Evolutionary conservation across 306 rosid genomes (phyloP).

Genomic region (Vigna angularis): DNA sequence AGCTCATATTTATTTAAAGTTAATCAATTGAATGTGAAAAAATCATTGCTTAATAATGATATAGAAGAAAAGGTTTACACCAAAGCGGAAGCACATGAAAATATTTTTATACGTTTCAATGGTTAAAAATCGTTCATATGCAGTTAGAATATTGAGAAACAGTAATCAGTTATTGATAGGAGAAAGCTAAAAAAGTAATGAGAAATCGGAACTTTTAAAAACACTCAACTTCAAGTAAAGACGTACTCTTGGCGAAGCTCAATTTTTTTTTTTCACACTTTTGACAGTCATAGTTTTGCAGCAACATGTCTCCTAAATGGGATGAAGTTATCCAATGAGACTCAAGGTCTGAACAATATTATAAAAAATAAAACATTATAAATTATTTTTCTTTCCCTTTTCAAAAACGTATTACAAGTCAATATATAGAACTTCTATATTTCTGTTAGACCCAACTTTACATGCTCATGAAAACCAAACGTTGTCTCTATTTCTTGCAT

Average conservation of each 20-base stretch:
- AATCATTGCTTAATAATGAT: too few relatives aligned
- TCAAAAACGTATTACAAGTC: background rate
- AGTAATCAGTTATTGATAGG: too few relatives aligned
- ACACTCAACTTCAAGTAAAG: background rate
- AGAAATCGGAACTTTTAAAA: background rate
- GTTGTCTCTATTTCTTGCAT: slow-evolving; percentile 10
- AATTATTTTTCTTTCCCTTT: background rate
- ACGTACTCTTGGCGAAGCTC: background rate
- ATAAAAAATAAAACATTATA: background rate
- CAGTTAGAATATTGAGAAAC: too few relatives aligned
- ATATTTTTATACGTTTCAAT: too few relatives aligned
- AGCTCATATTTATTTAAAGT: too few relatives aligned
- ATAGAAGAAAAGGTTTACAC: too few relatives aligned
- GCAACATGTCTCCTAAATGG: background rate
- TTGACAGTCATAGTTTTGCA: background rate
- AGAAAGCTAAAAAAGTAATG: too few relatives aligned
- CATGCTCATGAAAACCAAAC: background rate
- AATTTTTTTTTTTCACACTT: background rate
- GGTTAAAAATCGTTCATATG: too few relatives aligned
- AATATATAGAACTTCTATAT: background rate
- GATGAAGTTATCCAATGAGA: background rate
- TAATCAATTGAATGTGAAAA: too few relatives aligned
- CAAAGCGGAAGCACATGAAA: too few relatives aligned
- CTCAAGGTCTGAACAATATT: background rate
- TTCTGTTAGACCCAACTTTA: background rate